phyloP scores from a whole-genome alignment of 495 filamentous ascomycete species.

The Neurospora cerealis region DNA sequence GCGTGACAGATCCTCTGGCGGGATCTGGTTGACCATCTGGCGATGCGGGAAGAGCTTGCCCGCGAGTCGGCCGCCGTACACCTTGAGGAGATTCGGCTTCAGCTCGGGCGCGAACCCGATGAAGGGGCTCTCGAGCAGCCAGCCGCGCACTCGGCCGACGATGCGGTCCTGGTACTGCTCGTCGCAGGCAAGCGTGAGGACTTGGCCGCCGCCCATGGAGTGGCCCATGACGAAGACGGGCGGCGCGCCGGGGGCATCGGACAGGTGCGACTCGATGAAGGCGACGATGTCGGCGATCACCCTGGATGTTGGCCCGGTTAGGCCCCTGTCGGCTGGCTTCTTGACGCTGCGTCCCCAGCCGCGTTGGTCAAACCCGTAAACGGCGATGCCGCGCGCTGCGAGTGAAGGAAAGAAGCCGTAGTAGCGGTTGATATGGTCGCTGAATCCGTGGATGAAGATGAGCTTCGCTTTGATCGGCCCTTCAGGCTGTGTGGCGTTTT shows the following conservation, averaged over 20 bases:
- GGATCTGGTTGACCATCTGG: constrained; percentile 49
- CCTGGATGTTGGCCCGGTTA: constrained; percentile 57
- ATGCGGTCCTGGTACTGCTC: constrained; percentile 32
- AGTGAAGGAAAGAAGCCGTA: constrained; percentile 57
- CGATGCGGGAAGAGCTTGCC: constrained; percentile 50
- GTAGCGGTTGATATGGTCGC: constrained; percentile 74
- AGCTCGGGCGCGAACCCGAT: constrained; percentile 53
- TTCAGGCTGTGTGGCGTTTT: constrained; percentile 31
- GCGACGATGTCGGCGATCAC: constrained; percentile 70
- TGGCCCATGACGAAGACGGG: constrained; percentile 85
- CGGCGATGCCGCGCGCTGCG: constrained; percentile 60
- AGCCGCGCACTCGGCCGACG: constrained; percentile 45
- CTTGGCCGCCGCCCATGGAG: constrained; percentile 67
- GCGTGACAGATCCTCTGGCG: constrained; percentile 47
- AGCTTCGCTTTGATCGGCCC: constrained; percentile 51
- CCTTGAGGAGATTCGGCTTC: constrained; percentile 47
- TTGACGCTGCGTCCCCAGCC: constrained; percentile 48
- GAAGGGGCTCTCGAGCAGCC: constrained; percentile 59
- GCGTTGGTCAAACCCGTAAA: constrained; percentile 71
- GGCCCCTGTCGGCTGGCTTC: constrained; percentile 45
- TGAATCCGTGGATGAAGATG: constrained; percentile 79
- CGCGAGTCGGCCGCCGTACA: constrained; percentile 53
- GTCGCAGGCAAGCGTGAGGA: constrained; percentile 40
- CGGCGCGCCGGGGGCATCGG: constrained; percentile 5
- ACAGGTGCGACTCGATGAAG: constrained; percentile 44